phyloP scores from a whole-genome alignment of 352 stramenopile genomes.

The Pythium rhizo-oryzae region DNA sequence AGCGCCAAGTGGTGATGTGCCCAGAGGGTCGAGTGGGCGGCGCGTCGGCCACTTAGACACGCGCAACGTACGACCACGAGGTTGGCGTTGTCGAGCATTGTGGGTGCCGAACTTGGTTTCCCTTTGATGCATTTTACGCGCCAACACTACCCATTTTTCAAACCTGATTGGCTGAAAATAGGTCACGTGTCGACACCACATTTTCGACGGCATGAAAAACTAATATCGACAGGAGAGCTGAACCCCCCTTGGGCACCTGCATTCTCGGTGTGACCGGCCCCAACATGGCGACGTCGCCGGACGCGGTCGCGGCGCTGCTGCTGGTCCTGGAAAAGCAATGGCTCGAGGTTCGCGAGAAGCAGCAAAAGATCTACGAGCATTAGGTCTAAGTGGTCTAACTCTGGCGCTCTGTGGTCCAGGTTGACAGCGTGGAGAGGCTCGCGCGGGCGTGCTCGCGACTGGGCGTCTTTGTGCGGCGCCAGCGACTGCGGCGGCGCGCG shows the following conservation, averaged over 20 bases:
- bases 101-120: constrained; percentile 17
- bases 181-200: background rate
- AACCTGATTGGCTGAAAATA: constrained; percentile 20
- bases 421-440: constrained; percentile 17
- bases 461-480: constrained; percentile 3
- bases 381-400: background rate
- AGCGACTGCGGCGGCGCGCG: constrained; percentile 18
- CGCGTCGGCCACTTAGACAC: background rate
- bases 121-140: background rate
- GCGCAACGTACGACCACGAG: constrained; percentile 54
- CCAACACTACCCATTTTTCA: background rate
- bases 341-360: constrained; percentile 37
- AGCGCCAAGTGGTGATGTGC: background rate
- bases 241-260: background rate
- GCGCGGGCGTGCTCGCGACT: constrained; percentile 4
- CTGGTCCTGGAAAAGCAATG: constrained; percentile 44
- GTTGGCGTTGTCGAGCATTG: constrained; percentile 55
- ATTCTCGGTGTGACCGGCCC: no score
- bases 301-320: constrained; percentile 22
- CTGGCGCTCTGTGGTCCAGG: constrained; percentile 2
- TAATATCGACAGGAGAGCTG: constrained; percentile 3
- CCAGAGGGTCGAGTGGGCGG: background rate
- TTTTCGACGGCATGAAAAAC: no score
- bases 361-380: background rate
- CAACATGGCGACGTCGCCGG: background rate